phyloP scores from a whole-genome alignment of 441 rosid genomes.

The Flueggea neowawraea region DNA sequence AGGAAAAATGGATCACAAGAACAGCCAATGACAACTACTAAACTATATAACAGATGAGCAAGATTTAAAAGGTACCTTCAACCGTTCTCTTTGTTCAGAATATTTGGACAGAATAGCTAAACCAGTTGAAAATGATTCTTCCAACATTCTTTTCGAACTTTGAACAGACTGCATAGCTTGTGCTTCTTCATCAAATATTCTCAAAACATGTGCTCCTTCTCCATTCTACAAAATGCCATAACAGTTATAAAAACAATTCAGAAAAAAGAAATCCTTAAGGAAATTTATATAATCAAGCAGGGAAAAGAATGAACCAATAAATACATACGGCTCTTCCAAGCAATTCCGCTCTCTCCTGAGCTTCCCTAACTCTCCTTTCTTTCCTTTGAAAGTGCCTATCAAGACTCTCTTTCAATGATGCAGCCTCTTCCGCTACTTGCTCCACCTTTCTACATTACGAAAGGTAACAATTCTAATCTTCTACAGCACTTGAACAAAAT shows the following conservation, averaged over 20 bases:
- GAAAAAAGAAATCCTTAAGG: neutral
- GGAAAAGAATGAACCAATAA: neutral
- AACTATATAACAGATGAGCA: neutral
- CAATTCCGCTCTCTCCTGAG: conserved; percentile 86
- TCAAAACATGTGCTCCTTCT: conserved; percentile 77
- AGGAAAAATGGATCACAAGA: too few relatives aligned
- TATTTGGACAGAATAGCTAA: conserved; percentile 81
- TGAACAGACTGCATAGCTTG: conserved; percentile 90
- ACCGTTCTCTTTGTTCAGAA: conserved; percentile 85
- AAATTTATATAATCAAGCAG: neutral
- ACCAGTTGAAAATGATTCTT: conserved; percentile 81
- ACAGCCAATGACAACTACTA: too few relatives aligned
- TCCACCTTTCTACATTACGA: conserved; percentile 71
- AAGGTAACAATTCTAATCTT: neutral
- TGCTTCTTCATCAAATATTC: conserved; percentile 90
- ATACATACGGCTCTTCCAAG: conserved; percentile 72
- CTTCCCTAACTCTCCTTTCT: conserved; percentile 69
- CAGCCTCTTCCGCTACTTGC: conserved; percentile 88
- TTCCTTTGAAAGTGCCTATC: conserved; percentile 67
- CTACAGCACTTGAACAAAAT: too few relatives aligned
- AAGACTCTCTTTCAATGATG: conserved; percentile 69
- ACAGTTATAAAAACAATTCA: neutral
- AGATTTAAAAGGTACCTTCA: conserved; percentile 55
- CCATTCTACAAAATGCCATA: conserved; percentile 47
- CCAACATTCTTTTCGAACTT: conserved; percentile 78